phyloP scores from a whole-genome alignment of 495 filamentous ascomycete genomes.

The Aspergillus carlsbadensis region DNA sequence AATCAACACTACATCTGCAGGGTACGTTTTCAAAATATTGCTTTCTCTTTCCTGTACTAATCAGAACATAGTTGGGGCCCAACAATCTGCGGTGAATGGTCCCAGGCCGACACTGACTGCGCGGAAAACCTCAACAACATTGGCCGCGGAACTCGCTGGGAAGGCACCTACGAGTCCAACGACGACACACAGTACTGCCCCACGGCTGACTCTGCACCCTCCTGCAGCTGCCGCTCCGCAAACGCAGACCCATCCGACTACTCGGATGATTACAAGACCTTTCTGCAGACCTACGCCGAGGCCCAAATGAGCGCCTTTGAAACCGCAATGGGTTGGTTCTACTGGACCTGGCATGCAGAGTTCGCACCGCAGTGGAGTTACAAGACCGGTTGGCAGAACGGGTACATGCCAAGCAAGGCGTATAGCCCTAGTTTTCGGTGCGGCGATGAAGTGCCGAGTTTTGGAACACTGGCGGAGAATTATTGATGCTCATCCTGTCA shows the following conservation, averaged over 20 bases:
- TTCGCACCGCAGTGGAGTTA: conserved; percentile 91
- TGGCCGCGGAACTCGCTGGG: conserved; percentile 84
- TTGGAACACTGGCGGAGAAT: conserved; percentile 60
- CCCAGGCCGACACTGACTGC: conserved; percentile 97
- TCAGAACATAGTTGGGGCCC: conserved; percentile 68
- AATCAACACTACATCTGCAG: conserved; percentile 68
- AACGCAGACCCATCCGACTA: conserved; percentile 72
- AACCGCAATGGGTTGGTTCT: conserved; percentile 93
- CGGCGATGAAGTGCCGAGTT: conserved; percentile 65
- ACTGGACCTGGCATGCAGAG: conserved; percentile 92
- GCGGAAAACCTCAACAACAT: conserved; percentile 86
- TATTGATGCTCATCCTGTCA: conserved; percentile 8
- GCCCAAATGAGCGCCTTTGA: conserved; percentile 95
- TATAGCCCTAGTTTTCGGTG: conserved; percentile 78
- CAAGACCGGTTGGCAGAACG: conserved; percentile 76
- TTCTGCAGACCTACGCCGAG: conserved; percentile 85
- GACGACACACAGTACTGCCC: conserved; percentile 71
- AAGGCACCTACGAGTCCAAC: conserved; percentile 68
- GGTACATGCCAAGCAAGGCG: conserved; percentile 78
- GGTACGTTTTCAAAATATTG: too few species aligned
- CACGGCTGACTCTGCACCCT: conserved; percentile 43
- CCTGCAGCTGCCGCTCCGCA: conserved; percentile 71
- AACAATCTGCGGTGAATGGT: conserved; percentile 97
- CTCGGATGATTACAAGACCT: conserved; percentile 75
- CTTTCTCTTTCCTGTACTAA: conserved; percentile 7